Conservation (phyloP, 1,284 basidiomycete genomes). For the Fomitopsis pinicola region DNA sequence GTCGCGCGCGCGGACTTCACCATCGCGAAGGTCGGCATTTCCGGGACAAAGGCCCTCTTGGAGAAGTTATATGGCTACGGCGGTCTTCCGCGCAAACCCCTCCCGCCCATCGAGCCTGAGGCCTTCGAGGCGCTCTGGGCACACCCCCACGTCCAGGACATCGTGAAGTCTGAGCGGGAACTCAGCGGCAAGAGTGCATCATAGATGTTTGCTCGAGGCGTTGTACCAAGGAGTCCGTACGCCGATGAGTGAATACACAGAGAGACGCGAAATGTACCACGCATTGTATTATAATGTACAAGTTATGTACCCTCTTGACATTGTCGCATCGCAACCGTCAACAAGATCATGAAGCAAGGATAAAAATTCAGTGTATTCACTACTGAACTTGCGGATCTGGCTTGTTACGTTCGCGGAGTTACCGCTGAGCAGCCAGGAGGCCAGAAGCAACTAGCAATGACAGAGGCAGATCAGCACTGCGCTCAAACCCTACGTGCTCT, state of each 20-base stretch:
- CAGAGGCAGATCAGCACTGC: background rate
- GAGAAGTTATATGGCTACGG: conserved; percentile 76
- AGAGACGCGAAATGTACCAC: background rate
- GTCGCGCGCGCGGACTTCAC: conserved; percentile 78
- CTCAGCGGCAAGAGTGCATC: conserved; percentile 37
- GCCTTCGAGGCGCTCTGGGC: conserved; percentile 61
- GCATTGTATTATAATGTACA: background rate
- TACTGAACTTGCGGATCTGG: background rate
- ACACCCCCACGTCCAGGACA: conserved; percentile 64
- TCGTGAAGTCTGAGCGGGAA: conserved; percentile 65
- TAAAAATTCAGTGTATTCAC: background rate
- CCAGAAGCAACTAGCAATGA: background rate
- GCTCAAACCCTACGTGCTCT: background rate
- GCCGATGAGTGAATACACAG: background rate
- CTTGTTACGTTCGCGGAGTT: background rate
- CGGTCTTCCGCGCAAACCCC: conserved; percentile 70
- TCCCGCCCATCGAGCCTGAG: conserved; percentile 58
- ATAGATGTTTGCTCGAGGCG: background rate
- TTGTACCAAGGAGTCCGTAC: background rate
- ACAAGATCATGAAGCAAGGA: background rate
- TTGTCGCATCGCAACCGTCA: background rate
- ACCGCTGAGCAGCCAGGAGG: background rate
- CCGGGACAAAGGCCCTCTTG: conserved; percentile 80
- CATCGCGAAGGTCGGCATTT: conserved; percentile 72
- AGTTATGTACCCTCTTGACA: background rate